These are phyloP conservation scores for Cryptosporidium tyzzeri DNA, from an alignment of 169 alveolate genomes.

Conservation along the genomic window DNA sequence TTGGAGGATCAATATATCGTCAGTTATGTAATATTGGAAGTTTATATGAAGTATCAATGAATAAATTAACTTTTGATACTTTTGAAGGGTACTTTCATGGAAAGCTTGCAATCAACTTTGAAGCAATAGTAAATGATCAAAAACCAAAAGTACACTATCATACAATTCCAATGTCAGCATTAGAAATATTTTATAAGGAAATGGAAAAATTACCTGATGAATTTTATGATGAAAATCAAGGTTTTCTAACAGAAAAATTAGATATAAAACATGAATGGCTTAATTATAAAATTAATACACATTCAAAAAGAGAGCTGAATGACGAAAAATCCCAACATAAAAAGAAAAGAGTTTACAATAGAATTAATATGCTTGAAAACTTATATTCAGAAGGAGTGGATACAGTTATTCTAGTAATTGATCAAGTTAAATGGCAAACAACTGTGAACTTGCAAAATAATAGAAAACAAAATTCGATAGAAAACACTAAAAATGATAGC, in stretches of 20 bases:
- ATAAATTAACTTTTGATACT: constrained; percentile 61
- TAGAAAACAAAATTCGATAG: neutral
- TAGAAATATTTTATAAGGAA: constrained; percentile 22
- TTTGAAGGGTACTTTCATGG: constrained; percentile 56
- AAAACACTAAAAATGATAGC: neutral
- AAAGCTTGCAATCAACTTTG: constrained; percentile 49
- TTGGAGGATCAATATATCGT: constrained; percentile 74
- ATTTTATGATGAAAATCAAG: neutral
- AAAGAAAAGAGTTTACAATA: constrained; percentile 25
- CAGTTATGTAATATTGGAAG: constrained; percentile 39
- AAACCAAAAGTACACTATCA: constrained; percentile 30
- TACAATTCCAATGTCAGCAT: constrained; percentile 61
- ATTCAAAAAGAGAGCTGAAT: neutral
- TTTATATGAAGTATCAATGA: constrained; percentile 54
- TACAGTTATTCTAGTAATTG: constrained; percentile 44
- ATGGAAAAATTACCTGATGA: neutral
- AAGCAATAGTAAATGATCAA: constrained; percentile 25
- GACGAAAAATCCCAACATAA: constrained; percentile 20
- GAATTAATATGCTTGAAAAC: constrained; percentile 28
- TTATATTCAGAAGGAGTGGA: constrained; percentile 51
- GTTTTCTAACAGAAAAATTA: neutral
- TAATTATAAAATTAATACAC: constrained; percentile 28
- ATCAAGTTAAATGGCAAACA: constrained; percentile 47
- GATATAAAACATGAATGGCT: constrained; percentile 46
- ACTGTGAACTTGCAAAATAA: neutral